These are phyloP conservation scores for Spizellomyces sp. DNA, from an alignment of 192 early-diverging fungal species.

Conservation along the genomic window DNA sequence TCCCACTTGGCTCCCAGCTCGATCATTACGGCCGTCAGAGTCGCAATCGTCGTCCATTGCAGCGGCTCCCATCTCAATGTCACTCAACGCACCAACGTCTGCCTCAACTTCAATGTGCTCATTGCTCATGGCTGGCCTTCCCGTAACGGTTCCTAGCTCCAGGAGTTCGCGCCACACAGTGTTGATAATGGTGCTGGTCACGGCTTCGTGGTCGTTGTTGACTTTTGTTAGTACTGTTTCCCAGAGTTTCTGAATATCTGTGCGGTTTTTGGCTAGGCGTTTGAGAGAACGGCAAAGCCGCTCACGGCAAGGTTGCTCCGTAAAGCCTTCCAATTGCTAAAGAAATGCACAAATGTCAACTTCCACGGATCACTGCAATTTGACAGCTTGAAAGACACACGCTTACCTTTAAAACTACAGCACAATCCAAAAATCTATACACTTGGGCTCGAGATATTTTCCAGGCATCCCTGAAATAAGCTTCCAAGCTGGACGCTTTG, in stretches of 20 bases:
- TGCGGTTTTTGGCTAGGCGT: slow-evolving; percentile 40
- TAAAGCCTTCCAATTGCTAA: slow-evolving; percentile 49
- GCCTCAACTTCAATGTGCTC: slow-evolving; percentile 1
- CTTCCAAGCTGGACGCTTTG: slow-evolving; percentile 38
- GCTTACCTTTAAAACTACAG: slow-evolving; percentile 43
- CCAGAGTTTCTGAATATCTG: slow-evolving; percentile 51
- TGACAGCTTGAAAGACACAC: background rate
- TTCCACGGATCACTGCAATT: no score
- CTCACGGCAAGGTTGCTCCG: slow-evolving; percentile 49
- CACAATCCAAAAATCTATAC: slow-evolving; percentile 57
- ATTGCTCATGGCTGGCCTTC: slow-evolving; percentile 11
- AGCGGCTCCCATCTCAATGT: slow-evolving; percentile 11
- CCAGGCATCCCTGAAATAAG: slow-evolving; percentile 52
- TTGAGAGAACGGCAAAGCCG: slow-evolving; percentile 57
- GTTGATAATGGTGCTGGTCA: slow-evolving; percentile 47
- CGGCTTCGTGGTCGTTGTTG: slow-evolving; percentile 42
- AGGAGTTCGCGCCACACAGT: slow-evolving; percentile 42
- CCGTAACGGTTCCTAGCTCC: slow-evolving; percentile 23
- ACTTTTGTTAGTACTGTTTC: slow-evolving; percentile 32
- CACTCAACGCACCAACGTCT: slow-evolving; percentile 13
- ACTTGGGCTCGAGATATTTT: slow-evolving; percentile 53
- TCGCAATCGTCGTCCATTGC: slow-evolving; percentile 7
- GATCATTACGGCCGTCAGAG: background rate
- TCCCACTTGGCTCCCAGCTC: no score
- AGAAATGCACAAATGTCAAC: no score